Evolutionary conservation across 2,329 filamentous ascomycete species (phyloP), one percentile per base, ranked within the genome.

Genomic region (Drechslera avenae): DNA sequence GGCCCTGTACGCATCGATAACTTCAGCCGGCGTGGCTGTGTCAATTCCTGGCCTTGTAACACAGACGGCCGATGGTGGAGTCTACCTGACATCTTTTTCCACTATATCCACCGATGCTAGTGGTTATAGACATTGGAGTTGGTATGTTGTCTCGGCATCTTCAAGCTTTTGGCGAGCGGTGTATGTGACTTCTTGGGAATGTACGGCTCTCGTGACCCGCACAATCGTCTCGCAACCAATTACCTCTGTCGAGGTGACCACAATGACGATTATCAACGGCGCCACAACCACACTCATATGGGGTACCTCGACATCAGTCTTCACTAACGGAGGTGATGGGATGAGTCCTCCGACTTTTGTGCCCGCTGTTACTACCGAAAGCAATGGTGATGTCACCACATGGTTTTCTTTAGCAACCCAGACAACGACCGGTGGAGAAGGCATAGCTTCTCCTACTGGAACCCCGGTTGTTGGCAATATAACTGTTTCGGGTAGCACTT

Each of bases 161-260:
- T 68, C 65, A 1, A 64, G 59, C 17, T 61, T 50, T 12, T 71
- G 66, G 67, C 62, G 43, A 36, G 65, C 51, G 7, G 59, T 64
- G 1, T 69, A 66, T 31, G 50, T 44, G 13, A 65, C 63, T 1
- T 58, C 60, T 1, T 69, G 66, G 63, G 52, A 60, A 8, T 69
- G 67, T 35, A 64, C 63, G 8, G 40, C 52, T 21, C 54, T 53
- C 4, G 43, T 63, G 33, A 57, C 61, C 7, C 59, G 51, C 13
- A 68, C 65, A 1, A 61, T 67, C 21, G 57, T 66, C 30, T 55
- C 57, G 17, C 53, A 41, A 5, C 55, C 56, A 14, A 40, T 37
- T 5, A 62, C 56, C 2, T 50, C 52, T 2, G 50, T 52, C 1
- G 39, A 49, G 3, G 36, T 57, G 2, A 37, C 54, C 8, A 47